phyloP scores from a whole-genome alignment of 345 rosid genomes.

The Firmiana major region DNA sequence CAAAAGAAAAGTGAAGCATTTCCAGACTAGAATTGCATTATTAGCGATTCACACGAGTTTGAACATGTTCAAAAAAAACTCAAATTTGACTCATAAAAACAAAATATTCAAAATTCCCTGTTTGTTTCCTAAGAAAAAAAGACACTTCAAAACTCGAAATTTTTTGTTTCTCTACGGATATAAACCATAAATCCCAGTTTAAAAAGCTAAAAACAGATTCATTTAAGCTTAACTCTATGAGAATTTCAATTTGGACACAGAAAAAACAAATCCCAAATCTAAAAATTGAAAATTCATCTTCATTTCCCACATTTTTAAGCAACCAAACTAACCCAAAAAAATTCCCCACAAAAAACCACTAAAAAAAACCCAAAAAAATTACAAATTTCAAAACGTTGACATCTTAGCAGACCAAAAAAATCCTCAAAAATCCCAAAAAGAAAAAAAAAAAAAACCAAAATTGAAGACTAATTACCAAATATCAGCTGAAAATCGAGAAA shows the following conservation, averaged over 20 bases:
- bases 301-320: constrained; percentile 13
- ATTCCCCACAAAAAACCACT: neutral
- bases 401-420: neutral
- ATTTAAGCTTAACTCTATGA: neutral
- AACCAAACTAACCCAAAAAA: constrained; percentile 13
- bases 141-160: neutral
- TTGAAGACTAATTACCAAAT: neutral
- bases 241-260: neutral
- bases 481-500: neutral
- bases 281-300: neutral
- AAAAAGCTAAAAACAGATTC: neutral
- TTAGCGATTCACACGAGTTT: constrained; percentile 10
- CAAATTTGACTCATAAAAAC: constrained; percentile 7
- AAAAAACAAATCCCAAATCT: constrained; percentile 14
- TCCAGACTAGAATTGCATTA: neutral
- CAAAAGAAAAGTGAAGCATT: neutral
- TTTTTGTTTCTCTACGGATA: neutral
- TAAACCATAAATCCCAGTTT: constrained; percentile 5
- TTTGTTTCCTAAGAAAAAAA: neutral
- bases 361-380: neutral
- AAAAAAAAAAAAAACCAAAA: too few species aligned
- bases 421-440: neutral
- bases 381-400: neutral
- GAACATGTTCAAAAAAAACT: neutral
- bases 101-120: neutral